A percentile compares a stretch with the other conserved stretches of the same genome.
Evolutionary conservation across 805 yeast species (phyloP).

Genomic region (Candida ficus): DNA sequence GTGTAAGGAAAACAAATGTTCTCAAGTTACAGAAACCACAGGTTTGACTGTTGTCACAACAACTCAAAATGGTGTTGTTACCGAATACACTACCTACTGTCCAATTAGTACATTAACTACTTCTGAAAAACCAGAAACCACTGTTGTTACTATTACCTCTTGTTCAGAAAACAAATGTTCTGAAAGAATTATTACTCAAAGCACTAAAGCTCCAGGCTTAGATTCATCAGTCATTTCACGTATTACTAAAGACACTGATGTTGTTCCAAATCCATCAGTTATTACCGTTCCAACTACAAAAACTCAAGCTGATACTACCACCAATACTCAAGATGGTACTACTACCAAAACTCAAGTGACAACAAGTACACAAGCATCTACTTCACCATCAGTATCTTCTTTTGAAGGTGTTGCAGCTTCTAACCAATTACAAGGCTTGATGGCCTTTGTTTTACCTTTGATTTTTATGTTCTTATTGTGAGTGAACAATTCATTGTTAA

Average conservation of each 20-base stretch:
- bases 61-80: too few relatives aligned
- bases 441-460: not conserved
- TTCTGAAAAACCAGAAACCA: not conserved
- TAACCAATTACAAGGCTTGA: not conserved
- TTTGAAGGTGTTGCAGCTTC: slow-evolving; percentile 2
- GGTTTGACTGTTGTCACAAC: too few relatives aligned
- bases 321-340: not conserved
- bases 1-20: too few relatives aligned
- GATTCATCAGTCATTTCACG: not conserved
- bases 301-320: not conserved
- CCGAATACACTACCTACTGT: too few relatives aligned
- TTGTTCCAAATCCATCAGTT: not conserved
- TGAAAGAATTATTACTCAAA: not conserved
- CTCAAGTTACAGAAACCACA: too few relatives aligned
- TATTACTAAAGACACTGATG: not conserved
- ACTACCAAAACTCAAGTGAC: not conserved
- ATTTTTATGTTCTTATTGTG: not conserved
- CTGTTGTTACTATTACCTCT: not conserved
- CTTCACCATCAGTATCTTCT: not conserved
- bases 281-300: not conserved
- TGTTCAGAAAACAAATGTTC: not conserved
- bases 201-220: not conserved
- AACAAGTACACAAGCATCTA: not conserved
- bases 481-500: too few relatives aligned
- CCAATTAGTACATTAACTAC: too few relatives aligned